Evolutionary conservation across 1,284 basidiomycete genomes (phyloP), one percentile per base, ranked within the genome.

Genomic region (Melampsora abietis-canadensis): DNA sequence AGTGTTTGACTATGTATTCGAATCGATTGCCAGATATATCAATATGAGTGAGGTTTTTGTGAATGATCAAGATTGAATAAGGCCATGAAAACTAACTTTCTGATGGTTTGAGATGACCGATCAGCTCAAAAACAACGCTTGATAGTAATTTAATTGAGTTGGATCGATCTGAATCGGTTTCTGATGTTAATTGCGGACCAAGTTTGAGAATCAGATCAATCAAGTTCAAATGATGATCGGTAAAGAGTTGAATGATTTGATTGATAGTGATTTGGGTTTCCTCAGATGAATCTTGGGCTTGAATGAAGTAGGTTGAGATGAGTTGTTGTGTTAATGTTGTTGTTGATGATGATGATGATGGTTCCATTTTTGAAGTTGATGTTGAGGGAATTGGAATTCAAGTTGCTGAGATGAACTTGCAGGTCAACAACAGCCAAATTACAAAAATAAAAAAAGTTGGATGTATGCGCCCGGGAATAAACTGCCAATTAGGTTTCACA

Each of bases 241-340:
- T 57, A 19, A 57, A 21, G 51, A 57, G n/a, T 57, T 57, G n/a
- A 57, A 57, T 57, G 51, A 57, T 57, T 57, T 57, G 51, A 57
- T 57, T 57, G 27, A 57, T 8, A 40, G 37, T 40, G 37, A 40
- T 8, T 40, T 40, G 37, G 10, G 10, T 40, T 40, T 40, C 6
- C 2, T 40, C 37, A 40, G 37, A 40, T 40, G 37, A 40, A 40
- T 40, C 51, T 54, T 27, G 51, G 21, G 51, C 4, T 54, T 27
- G 51, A n/a, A 21, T 54, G 51, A 54, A 14, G 17, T 54, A 54
- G 21, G 51, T 27, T 54, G 19, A 27, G 24, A 54, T 27, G 2
- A 54, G 51, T 54, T 54, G 51, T 40, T 40, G 6, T 7, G 37
- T 40, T 12, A 34, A 34, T 34, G 34, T 34, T 8, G 34, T 4